Conservation (phyloP, 2,329 filamentous ascomycete genomes). For the Gremmenia infestans region DNA sequence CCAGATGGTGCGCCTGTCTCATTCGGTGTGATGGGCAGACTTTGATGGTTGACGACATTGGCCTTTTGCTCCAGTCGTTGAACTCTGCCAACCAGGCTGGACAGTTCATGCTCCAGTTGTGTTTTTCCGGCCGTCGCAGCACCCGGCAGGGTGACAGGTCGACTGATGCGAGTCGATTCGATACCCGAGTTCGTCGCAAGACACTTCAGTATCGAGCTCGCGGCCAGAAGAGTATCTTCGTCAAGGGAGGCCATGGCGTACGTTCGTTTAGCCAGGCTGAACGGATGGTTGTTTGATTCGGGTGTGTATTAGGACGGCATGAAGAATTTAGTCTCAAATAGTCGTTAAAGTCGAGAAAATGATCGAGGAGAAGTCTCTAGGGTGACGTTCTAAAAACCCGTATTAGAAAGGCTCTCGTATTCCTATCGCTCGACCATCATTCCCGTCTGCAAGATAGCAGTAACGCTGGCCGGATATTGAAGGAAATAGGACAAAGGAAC, state of each 20-base stretch:
- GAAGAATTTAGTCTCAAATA: slow-evolving; percentile 4
- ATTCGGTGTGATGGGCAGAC: slow-evolving; percentile 75
- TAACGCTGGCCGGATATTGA: not conserved
- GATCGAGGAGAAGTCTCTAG: not conserved
- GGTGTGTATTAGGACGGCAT: slow-evolving; percentile 22
- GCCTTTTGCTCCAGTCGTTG: slow-evolving; percentile 79
- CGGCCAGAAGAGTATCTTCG: slow-evolving; percentile 50
- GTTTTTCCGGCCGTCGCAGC: slow-evolving; percentile 69
- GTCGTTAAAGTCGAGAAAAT: not conserved
- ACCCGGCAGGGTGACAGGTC: slow-evolving; percentile 66
- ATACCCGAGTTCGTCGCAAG: slow-evolving; percentile 36
- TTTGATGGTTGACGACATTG: slow-evolving; percentile 50
- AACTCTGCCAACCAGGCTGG: slow-evolving; percentile 70
- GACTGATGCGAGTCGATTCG: not conserved
- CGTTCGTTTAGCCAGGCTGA: slow-evolving; percentile 24
- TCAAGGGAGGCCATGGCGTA: slow-evolving; percentile 33
- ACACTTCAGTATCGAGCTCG: slow-evolving; percentile 48
- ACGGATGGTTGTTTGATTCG: slow-evolving; percentile 3
- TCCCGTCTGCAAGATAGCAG: not conserved
- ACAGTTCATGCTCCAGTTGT: slow-evolving; percentile 76
- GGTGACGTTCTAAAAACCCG: not conserved
- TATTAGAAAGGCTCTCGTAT: not conserved
- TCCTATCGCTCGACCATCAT: not conserved
- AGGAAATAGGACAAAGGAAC: not conserved
- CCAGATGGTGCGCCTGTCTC: slow-evolving; percentile 65